phyloP scores from a whole-genome alignment of 371 early-diverging fungal genomes.

The Mucor plumbeus region DNA sequence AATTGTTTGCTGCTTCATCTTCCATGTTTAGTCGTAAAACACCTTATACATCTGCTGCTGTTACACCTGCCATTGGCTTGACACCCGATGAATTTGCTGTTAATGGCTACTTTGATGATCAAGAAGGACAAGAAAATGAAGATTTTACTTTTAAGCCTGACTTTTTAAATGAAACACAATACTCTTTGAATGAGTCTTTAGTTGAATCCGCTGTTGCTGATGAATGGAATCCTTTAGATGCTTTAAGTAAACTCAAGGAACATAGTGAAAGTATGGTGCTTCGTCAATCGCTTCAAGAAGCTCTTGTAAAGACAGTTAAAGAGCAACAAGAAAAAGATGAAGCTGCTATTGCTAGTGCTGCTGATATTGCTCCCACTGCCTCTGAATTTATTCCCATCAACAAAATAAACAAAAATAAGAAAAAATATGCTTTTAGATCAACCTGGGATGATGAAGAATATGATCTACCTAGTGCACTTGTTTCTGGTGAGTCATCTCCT shows the following conservation, averaged over 20 bases:
- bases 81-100: constrained; percentile 10
- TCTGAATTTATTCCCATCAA: background rate
- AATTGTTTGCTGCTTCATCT: constrained; percentile 19
- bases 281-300: constrained; percentile 24
- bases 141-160: background rate
- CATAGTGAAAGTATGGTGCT: constrained; percentile 32
- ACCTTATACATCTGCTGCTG: constrained; percentile 39
- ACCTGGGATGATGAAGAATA: constrained; percentile 28
- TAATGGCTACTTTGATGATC: constrained; percentile 17
- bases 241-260: constrained; percentile 21
- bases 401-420: background rate
- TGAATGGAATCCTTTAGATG: constrained; percentile 26
- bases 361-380: background rate
- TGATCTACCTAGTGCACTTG: constrained; percentile 18
- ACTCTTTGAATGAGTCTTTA: constrained; percentile 18
- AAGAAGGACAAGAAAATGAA: background rate
- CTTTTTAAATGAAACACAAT: constrained; percentile 11
- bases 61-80: constrained; percentile 17
- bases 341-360: background rate
- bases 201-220: background rate
- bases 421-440: constrained; percentile 14
- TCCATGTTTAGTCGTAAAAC: constrained; percentile 20
- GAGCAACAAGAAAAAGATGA: constrained; percentile 18
- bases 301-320: constrained; percentile 13
- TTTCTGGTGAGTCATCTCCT: constrained; percentile 30